phyloP scores from a whole-genome alignment of 106 monocot genomes.

The Allium cepa region DNA sequence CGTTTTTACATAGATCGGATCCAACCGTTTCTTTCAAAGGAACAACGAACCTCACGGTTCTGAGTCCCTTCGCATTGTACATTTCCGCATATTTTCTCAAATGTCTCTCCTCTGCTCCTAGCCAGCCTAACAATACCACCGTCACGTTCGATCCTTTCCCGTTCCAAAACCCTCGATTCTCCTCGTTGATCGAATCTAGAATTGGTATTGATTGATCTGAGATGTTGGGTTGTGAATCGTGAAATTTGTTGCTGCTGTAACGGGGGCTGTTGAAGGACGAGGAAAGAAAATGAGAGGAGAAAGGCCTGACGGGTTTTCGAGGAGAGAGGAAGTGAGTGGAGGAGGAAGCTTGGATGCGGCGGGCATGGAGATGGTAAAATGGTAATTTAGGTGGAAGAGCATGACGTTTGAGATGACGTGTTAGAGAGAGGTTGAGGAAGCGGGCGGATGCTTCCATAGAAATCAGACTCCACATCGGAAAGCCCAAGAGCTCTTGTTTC shows the following conservation, averaged over 20 bases:
- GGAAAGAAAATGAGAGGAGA: not conserved
- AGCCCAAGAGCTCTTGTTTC: no score
- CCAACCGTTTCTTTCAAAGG: slow-evolving; percentile 46
- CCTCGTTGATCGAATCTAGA: not conserved
- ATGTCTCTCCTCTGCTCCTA: slow-evolving; percentile 82
- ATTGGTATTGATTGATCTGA: not conserved
- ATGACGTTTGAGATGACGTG: not conserved
- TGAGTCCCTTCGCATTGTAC: slow-evolving; percentile 48
- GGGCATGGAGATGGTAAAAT: not conserved
- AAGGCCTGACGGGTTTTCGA: slow-evolving; percentile 15
- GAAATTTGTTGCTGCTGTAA: not conserved
- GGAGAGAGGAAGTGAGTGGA: not conserved
- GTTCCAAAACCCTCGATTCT: slow-evolving; percentile 3
- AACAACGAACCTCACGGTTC: slow-evolving; percentile 64
- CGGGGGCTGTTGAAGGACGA: not conserved
- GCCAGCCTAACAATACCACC: slow-evolving; percentile 86
- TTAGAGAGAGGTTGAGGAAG: not conserved
- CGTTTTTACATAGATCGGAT: slow-evolving; percentile 54
- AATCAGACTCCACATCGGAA: not conserved
- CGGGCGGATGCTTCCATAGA: slow-evolving; percentile 3
- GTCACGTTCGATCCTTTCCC: slow-evolving; percentile 27
- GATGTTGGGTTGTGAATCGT: not conserved
- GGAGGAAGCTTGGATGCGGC: not conserved
- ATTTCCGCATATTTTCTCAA: slow-evolving; percentile 84
- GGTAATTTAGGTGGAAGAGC: slow-evolving; percentile 2